Percentiles rank a stretch among this genome's conserved stretches.
phyloP scores from a whole-genome alignment of 768 basidiomycete genomes.

The Butyriboletus loyo region DNA sequence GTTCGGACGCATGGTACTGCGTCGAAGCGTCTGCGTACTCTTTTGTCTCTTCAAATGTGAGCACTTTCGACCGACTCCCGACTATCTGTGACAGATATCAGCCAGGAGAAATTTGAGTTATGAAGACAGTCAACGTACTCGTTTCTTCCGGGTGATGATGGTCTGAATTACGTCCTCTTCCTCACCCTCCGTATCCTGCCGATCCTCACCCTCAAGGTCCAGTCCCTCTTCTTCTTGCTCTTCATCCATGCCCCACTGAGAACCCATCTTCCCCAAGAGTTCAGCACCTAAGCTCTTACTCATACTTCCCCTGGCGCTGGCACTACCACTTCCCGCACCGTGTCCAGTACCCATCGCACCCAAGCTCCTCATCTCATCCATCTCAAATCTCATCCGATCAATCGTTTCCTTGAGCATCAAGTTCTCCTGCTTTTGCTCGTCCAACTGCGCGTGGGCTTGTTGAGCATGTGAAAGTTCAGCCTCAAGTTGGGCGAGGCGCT shows the following conservation, averaged over 20 bases:
- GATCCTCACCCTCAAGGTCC: conserved; percentile 41
- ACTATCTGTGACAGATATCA: conserved; percentile 52
- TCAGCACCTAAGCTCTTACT: conserved; percentile 79
- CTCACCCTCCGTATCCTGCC: conserved; percentile 59
- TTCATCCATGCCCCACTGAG: conserved; percentile 41
- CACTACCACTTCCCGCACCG: conserved; percentile 40
- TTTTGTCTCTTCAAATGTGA: conserved; percentile 55
- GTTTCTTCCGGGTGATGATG: conserved; percentile 81
- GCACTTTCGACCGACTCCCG: conserved; percentile 49
- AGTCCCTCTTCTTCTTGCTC: conserved; percentile 39
- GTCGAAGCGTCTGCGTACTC: conserved; percentile 75
- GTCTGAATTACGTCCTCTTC: conserved; percentile 72
- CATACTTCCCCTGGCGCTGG: conserved; percentile 53
- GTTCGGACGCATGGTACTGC: conserved; percentile 62
- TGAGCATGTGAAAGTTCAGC: conserved; percentile 66
- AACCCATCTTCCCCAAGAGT: conserved; percentile 59
- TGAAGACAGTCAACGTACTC: conserved; percentile 42
- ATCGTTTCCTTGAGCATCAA: conserved; percentile 93
- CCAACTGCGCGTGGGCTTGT: conserved; percentile 69
- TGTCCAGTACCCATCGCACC: conserved; percentile 33
- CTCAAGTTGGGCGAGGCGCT: conserved; percentile 67
- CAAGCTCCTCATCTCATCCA: conserved; percentile 81
- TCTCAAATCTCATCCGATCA: conserved; percentile 88
- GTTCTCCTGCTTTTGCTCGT: conserved; percentile 95
- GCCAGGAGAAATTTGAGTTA: conserved; percentile 5